These are phyloP conservation scores for Fragilariopsis cylindrus DNA, from an alignment of 108 stramenopile species.

Conservation along the genomic window DNA sequence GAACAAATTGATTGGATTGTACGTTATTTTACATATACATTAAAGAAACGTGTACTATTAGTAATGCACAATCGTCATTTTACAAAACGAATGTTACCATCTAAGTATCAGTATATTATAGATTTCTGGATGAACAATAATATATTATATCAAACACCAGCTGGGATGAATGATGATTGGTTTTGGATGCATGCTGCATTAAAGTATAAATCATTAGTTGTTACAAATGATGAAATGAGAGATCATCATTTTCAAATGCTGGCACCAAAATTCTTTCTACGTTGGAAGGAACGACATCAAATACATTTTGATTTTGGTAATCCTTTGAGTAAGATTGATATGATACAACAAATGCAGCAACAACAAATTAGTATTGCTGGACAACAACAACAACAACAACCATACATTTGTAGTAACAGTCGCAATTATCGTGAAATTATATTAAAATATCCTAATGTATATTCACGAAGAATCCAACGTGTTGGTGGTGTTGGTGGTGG, in stretches of 20 bases:
- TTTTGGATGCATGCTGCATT: slow-evolving; percentile 97
- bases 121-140: slow-evolving; percentile 51
- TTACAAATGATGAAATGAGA: slow-evolving; percentile 98
- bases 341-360: background rate
- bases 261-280: slow-evolving; percentile 79
- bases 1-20: slow-evolving; percentile 90
- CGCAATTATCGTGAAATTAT: slow-evolving; percentile 24
- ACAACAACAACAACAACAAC: background rate
- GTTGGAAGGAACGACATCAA: slow-evolving; percentile 97
- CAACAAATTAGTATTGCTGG: background rate
- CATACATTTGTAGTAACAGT: background rate
- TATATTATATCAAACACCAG: slow-evolving; percentile 66
- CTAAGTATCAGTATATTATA: slow-evolving; percentile 46
- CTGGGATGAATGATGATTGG: slow-evolving; percentile 98
- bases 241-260: slow-evolving; percentile 99
- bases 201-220: slow-evolving; percentile 60
- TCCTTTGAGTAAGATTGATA: slow-evolving; percentile 20
- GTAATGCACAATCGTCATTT: slow-evolving; percentile 88
- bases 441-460: slow-evolving; percentile 66
- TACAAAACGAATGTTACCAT: slow-evolving; percentile 49
- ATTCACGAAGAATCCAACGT: slow-evolving; percentile 78
- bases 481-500: slow-evolving; percentile 57
- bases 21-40: slow-evolving; percentile 51
- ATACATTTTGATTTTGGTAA: slow-evolving; percentile 77
- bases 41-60: slow-evolving; percentile 53